phyloP scores from a whole-genome alignment of 2,329 filamentous ascomycete genomes.

The Exophiala xenobiotica region DNA sequence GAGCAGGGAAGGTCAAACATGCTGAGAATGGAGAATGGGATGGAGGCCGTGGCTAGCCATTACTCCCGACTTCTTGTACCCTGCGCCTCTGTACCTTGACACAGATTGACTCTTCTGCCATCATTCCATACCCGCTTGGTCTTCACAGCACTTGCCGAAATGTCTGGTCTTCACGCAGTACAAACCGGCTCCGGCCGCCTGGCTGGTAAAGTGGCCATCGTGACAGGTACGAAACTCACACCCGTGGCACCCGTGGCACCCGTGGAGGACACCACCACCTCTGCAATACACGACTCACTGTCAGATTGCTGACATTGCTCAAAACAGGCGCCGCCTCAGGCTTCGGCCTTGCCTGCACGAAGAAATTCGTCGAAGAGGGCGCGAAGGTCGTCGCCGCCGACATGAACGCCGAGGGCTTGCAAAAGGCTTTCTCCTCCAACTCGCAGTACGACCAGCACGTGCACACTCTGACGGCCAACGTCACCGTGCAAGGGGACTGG shows the following conservation, averaged over 20 bases:
- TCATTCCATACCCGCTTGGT: too few species aligned
- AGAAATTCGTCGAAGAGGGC: constrained; percentile 42
- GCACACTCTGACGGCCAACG: constrained; percentile 10
- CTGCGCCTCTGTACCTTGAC: too few species aligned
- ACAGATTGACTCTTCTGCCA: too few species aligned
- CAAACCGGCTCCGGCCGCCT: constrained; percentile 35
- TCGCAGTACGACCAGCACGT: constrained; percentile 1
- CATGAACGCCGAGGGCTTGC: constrained; percentile 36
- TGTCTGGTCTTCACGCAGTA: constrained; percentile 27
- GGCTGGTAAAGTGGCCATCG: constrained; percentile 46
- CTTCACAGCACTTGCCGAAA: too few species aligned
- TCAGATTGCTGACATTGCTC: not conserved
- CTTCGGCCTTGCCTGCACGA: constrained; percentile 44
- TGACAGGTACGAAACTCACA: constrained; percentile 47
- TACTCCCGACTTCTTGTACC: too few species aligned
- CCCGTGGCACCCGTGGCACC: too few species aligned
- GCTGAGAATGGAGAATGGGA: too few species aligned
- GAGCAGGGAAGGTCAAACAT: too few species aligned
- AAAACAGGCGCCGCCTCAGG: constrained; percentile 42
- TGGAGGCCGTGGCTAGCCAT: too few species aligned
- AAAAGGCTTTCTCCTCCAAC: constrained; percentile 12
- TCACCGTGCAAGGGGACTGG: constrained; percentile 27
- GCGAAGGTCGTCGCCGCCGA: constrained; percentile 44
- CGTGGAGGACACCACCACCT: too few species aligned
- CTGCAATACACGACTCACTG: not conserved